These are phyloP conservation scores for Lasiodiplodia sp. DNA, from an alignment of 2,329 filamentous ascomycete genomes.

Conservation along the genomic window DNA sequence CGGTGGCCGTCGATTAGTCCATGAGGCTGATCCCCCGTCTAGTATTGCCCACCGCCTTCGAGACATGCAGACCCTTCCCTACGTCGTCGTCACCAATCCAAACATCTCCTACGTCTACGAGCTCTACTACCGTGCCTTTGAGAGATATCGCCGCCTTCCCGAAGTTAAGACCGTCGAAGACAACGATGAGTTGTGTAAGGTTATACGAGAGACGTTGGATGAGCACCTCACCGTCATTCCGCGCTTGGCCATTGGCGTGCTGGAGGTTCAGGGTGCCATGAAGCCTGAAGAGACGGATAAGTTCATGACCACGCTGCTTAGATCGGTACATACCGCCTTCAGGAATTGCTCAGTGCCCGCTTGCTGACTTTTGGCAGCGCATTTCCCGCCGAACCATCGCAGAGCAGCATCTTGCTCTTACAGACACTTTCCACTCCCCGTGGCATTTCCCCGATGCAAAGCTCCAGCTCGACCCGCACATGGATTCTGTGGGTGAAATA, in stretches of 20 bases:
- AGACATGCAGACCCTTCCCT: slow-evolving; percentile 96
- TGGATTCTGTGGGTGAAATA: slow-evolving; percentile 94
- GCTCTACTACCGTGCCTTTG: slow-evolving; percentile 96
- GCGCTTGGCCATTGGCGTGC: slow-evolving; percentile 89
- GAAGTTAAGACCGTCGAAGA: slow-evolving; percentile 87
- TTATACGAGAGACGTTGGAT: slow-evolving; percentile 79
- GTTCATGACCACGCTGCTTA: slow-evolving; percentile 93
- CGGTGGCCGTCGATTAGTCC: neutral
- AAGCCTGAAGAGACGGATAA: slow-evolving; percentile 81
- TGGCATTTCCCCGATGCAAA: slow-evolving; percentile 87
- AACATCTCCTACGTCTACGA: slow-evolving; percentile 96
- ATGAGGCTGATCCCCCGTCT: slow-evolving; percentile 17
- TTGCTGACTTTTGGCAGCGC: slow-evolving; percentile 60
- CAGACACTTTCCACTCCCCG: slow-evolving; percentile 89
- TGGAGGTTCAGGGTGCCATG: slow-evolving; percentile 87
- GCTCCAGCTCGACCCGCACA: slow-evolving; percentile 62
- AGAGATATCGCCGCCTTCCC: slow-evolving; percentile 81
- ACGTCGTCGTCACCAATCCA: slow-evolving; percentile 92
- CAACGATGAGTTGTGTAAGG: slow-evolving; percentile 84
- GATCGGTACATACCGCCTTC: slow-evolving; percentile 65
- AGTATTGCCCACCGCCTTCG: slow-evolving; percentile 92
- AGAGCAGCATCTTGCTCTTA: slow-evolving; percentile 93
- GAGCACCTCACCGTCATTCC: slow-evolving; percentile 95
- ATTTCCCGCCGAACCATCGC: slow-evolving; percentile 97
- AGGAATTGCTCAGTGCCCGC: neutral